Percentiles rank a stretch among this genome's conserved stretches.
Conservation (phyloP, 352 stramenopile species). For the Phytophthora rubi region DNA sequence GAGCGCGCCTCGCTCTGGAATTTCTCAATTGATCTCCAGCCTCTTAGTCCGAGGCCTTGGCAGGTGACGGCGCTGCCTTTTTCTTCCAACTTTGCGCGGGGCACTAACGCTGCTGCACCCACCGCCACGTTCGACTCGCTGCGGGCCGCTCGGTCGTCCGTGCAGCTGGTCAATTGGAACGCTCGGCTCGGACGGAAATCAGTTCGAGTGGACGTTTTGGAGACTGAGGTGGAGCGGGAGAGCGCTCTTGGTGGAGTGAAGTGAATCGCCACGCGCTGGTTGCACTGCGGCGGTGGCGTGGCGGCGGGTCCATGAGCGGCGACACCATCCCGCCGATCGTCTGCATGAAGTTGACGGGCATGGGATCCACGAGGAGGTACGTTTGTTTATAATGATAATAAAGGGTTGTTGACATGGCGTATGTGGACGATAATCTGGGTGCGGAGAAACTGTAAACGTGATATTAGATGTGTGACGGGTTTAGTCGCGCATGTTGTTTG, state of each 20-base stretch:
- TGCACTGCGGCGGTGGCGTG: constrained; percentile 16
- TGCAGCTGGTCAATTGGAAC: constrained; percentile 28
- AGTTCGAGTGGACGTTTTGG: constrained; percentile 4
- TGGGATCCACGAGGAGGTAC: background rate
- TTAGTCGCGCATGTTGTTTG: too few species aligned
- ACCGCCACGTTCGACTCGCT: constrained; percentile 8
- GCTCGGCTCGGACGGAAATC: constrained; percentile 7
- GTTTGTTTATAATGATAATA: constrained; percentile 16
- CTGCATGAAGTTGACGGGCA: constrained; percentile 15
- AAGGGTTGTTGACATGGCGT: background rate
- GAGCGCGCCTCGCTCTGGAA: constrained; percentile 1
- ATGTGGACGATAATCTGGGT: too few species aligned
- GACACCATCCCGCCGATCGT: constrained; percentile 24
- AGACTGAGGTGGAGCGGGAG: background rate
- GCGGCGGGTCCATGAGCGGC: constrained; percentile 6
- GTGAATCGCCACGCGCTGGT: background rate
- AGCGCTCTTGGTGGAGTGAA: background rate
- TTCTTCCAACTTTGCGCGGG: constrained; percentile 33
- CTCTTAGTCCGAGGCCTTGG: constrained; percentile 20
- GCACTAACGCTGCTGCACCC: constrained; percentile 35
- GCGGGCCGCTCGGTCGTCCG: background rate
- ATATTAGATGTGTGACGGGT: background rate
- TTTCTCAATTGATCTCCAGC: constrained; percentile 26
- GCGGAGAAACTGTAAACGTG: background rate
- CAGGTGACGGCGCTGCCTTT: constrained; percentile 33